These are phyloP conservation scores for Astragalus membranaceus DNA, from an alignment of 306 rosid genomes.

Conservation along the genomic window DNA sequence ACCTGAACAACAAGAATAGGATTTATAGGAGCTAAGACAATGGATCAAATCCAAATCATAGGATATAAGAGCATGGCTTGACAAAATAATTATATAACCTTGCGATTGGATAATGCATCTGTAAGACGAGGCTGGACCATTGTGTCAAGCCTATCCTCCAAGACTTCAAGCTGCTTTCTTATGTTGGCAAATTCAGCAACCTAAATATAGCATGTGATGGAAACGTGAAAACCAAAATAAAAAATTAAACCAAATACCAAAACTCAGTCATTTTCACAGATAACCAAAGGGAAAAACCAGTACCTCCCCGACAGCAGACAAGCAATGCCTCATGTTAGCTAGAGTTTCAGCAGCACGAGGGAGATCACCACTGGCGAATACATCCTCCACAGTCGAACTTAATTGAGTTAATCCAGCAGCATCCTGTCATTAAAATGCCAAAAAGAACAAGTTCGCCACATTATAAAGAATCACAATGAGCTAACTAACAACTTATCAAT, in stretches of 20 bases:
- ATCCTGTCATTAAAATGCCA: conserved; percentile 47
- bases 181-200: conserved; percentile 99
- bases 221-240: not conserved
- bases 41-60: not conserved
- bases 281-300: not conserved
- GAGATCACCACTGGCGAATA: conserved; percentile 96
- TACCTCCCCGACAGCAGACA: conserved; percentile 99
- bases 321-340: conserved; percentile 97
- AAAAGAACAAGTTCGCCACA: not conserved
- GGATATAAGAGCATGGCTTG: not conserved
- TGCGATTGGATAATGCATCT: conserved; percentile 83
- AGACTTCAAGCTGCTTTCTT: conserved; percentile 93
- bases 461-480: not conserved
- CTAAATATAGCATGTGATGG: conserved; percentile 22
- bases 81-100: conserved; percentile 36
- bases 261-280: not conserved
- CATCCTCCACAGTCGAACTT: conserved; percentile 95
- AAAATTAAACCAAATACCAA: not conserved
- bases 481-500: not conserved
- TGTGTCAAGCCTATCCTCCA: conserved; percentile 90
- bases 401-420: conserved; percentile 98
- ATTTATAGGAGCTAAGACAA: not conserved
- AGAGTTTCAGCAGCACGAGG: conserved; percentile 93
- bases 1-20: conserved; percentile 45
- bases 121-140: conserved; percentile 97